Evolutionary conservation across 1,284 basidiomycete genomes (phyloP).

Genomic region (Microbotryum saponariae): DNA sequence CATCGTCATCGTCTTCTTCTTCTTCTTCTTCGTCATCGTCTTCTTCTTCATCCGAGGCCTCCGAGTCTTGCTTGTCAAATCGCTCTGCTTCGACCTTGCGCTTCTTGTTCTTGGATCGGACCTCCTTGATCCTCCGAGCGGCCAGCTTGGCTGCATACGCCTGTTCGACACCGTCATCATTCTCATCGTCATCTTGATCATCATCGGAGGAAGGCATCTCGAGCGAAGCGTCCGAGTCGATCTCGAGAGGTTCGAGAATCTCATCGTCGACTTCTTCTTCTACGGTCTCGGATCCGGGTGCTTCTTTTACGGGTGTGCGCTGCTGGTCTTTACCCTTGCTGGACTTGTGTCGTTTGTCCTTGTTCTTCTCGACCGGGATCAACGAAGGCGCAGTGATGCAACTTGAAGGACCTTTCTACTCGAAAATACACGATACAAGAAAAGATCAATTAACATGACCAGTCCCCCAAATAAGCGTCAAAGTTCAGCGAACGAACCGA

Average conservation of each 20-base stretch:
- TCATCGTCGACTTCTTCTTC: constrained; percentile 1
- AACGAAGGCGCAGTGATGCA: constrained; percentile 5
- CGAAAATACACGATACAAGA: no score
- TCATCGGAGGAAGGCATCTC: constrained; percentile 13
- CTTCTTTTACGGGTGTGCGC: not conserved
- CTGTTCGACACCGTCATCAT: constrained; percentile 27
- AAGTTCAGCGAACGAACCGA: constrained; percentile 12
- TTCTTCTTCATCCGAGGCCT: constrained; percentile 13
- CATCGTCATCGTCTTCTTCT: no score
- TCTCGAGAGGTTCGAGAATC: constrained; percentile 11
- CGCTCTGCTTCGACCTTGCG: constrained; percentile 12
- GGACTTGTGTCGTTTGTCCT: constrained; percentile 2
- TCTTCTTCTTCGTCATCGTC: constrained; percentile 31
- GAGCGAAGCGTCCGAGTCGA: constrained; percentile 22
- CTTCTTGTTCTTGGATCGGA: constrained; percentile 15
- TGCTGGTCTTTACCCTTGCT: not conserved
- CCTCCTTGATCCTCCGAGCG: constrained; percentile 17
- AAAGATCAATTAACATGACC: no score
- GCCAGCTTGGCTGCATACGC: constrained; percentile 26
- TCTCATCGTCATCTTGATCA: constrained; percentile 9
- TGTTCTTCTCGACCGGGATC: not conserved
- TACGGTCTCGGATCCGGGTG: not conserved
- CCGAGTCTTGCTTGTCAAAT: not conserved
- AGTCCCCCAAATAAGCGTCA: no score
- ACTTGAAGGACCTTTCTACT: constrained; percentile 21